These are phyloP conservation scores for Pluteus cervinus DNA, from an alignment of 768 basidiomycete genomes.

Conservation along the genomic window DNA sequence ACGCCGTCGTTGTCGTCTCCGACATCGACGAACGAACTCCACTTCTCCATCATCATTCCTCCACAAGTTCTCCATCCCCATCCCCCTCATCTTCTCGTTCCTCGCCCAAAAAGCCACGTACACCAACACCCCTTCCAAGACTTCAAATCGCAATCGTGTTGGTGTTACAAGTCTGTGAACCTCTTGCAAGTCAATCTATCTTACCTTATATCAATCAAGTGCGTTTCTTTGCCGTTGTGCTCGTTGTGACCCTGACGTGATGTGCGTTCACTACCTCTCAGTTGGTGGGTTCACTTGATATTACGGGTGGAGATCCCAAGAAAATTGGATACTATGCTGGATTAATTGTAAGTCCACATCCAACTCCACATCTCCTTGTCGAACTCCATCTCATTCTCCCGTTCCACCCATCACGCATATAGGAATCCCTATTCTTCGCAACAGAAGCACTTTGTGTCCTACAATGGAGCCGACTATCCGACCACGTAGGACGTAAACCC, in stretches of 20 bases:
- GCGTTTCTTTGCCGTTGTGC: conserved; percentile 1
- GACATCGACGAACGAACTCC: too few relatives aligned
- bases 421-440: conserved; percentile 50
- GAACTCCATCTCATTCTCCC: background rate
- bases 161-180: conserved; percentile 49
- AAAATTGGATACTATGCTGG: conserved; percentile 55
- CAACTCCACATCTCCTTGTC: background rate
- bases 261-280: conserved; percentile 10
- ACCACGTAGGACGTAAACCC: conserved; percentile 44
- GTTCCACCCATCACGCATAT: too few relatives aligned
- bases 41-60: too few relatives aligned
- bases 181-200: conserved; percentile 51
- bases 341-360: conserved; percentile 30
- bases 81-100: too few relatives aligned
- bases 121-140: conserved; percentile 43
- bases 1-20: too few relatives aligned
- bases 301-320: conserved; percentile 42
- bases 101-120: too few relatives aligned
- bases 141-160: conserved; percentile 42
- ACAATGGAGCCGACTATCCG: conserved; percentile 48
- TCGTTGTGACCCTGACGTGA: background rate
- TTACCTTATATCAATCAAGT: conserved; percentile 62
- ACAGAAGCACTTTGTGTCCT: conserved; percentile 42
- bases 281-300: conserved; percentile 42
- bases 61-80: too few relatives aligned